Evolutionary conservation across 1,284 basidiomycete genomes (phyloP).

Genomic region (Cutaneotrichosporon dermatis): DNA sequence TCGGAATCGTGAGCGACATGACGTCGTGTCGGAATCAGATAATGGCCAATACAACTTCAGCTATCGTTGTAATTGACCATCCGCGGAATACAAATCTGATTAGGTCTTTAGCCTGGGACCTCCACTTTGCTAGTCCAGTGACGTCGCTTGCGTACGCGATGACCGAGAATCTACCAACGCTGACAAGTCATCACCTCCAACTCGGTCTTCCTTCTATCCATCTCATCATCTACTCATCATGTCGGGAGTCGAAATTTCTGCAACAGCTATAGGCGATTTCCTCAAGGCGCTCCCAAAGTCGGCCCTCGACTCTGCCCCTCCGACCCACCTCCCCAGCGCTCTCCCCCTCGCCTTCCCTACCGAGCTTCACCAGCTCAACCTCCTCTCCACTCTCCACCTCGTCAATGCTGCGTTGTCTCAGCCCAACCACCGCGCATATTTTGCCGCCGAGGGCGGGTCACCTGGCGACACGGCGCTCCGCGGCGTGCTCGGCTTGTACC

Average conservation of each 20-base stretch:
- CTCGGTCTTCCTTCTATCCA: constrained; percentile 21
- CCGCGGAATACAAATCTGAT: too few species aligned
- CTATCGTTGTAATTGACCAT: too few species aligned
- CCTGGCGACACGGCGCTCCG: constrained; percentile 26
- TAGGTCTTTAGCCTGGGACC: too few species aligned
- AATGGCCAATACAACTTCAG: too few species aligned
- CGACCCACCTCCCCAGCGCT: constrained; percentile 27
- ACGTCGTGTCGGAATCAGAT: too few species aligned
- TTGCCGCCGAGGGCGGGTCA: constrained; percentile 14
- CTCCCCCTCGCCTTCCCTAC: constrained; percentile 36
- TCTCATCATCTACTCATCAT: constrained; percentile 9
- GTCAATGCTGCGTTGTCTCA: constrained; percentile 17
- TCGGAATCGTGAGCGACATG: too few species aligned
- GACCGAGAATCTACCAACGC: too few species aligned
- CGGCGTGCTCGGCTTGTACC: constrained; percentile 34
- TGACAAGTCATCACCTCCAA: too few species aligned
- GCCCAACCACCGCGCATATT: constrained; percentile 23
- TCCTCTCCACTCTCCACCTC: constrained; percentile 29
- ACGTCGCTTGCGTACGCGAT: too few species aligned
- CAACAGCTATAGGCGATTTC: constrained; percentile 12
- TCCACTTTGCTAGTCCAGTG: too few species aligned
- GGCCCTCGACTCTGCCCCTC: constrained; percentile 13
- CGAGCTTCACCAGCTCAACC: constrained; percentile 31
- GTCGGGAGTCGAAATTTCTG: constrained; percentile 11
- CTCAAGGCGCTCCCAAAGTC: constrained; percentile 12